Evolutionary conservation across 1,284 basidiomycete species (phyloP), one percentile per base, ranked within the genome.

Genomic region (Tilletia indica): DNA sequence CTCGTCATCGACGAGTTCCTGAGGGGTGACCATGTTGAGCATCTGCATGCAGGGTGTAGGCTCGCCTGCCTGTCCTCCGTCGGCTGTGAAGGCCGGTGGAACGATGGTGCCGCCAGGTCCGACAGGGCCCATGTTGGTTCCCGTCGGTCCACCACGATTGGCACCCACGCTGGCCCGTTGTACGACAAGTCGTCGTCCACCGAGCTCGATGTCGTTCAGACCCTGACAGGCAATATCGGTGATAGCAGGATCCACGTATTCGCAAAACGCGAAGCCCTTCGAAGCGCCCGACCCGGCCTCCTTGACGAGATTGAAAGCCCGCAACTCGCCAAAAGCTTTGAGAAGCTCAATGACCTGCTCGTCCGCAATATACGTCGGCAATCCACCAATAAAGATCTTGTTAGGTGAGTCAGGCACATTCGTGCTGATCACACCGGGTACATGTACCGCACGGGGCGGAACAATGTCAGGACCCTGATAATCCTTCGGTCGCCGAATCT

Each of bases 251-350:
- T 99, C 97, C 71, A 92, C 91, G 85, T 98, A 99, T 88, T 99
- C 97, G 87, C 94, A 97, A 87, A 98, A 99, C 0, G 97, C 97
- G 85, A 97, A 99, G 75, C 97, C 97, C 92, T 95, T 82, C 31
- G 77, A 80, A 21, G 90, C 92, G 68, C 91, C 92, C 12, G 75
- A 82, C 3, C 69, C 73, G 0, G 70, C 67, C 83, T 99, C 97
- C 77, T 96, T 91, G 75, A 99, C 96, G 71, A 99, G 88, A 83
- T 99, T 98, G 89, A 99, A 99, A 2, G 93, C 93, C 83, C 93
- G 93, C 70, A 99, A 88, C 78, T 99, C 96, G 74, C 97, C 97
- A 83, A 99, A 99, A 81, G 91, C 93, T 87, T 94, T 97, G 74
- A 99, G 88, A 49, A 99, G 85, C 85, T 99, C 97, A 89, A 95